These are phyloP conservation scores for Podila horticola DNA, from an alignment of 192 early-diverging fungal species.

Conservation along the genomic window DNA sequence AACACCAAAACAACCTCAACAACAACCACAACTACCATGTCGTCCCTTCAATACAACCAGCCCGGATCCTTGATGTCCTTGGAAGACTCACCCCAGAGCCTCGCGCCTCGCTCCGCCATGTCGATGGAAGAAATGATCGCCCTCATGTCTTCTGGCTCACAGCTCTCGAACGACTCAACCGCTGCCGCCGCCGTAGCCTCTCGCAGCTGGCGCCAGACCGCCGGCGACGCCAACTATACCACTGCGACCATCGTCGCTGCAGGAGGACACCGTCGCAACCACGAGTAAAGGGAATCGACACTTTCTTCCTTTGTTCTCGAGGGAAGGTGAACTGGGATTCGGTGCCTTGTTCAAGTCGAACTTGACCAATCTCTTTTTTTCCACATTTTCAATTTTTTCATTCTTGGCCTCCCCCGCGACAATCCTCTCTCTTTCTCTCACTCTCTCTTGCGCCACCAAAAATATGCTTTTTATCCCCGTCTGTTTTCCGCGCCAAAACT, in stretches of 20 bases:
- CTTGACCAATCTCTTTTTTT: not conserved
- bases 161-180: slow-evolving; percentile 39
- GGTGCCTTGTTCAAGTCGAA: no score
- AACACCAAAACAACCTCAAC: not conserved
- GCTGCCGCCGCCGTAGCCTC: slow-evolving; percentile 23
- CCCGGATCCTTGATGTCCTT: slow-evolving; percentile 33
- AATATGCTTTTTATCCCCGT: not conserved
- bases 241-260: slow-evolving; percentile 22
- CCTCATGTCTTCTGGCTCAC: slow-evolving; percentile 8
- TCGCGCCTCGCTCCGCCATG: slow-evolving; percentile 37
- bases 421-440: not conserved
- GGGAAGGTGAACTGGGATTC: no score
- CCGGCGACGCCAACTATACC: slow-evolving; percentile 28
- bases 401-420: not conserved
- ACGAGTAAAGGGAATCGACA: slow-evolving; percentile 10
- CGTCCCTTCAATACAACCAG: slow-evolving; percentile 47
- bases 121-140: slow-evolving; percentile 50
- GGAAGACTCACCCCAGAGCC: slow-evolving; percentile 33
- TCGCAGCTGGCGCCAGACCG: slow-evolving; percentile 31
- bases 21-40: slow-evolving; percentile 21
- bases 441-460: not conserved
- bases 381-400: slow-evolving; percentile 4
- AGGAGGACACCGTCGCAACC: slow-evolving; percentile 49
- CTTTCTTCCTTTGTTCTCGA: no score
- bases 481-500: not conserved